A percentile compares a stretch with the other conserved stretches of the same genome.
Conservation (phyloP, 2,329 filamentous ascomycete genomes). For the Aspergillus novoparasiticus region DNA sequence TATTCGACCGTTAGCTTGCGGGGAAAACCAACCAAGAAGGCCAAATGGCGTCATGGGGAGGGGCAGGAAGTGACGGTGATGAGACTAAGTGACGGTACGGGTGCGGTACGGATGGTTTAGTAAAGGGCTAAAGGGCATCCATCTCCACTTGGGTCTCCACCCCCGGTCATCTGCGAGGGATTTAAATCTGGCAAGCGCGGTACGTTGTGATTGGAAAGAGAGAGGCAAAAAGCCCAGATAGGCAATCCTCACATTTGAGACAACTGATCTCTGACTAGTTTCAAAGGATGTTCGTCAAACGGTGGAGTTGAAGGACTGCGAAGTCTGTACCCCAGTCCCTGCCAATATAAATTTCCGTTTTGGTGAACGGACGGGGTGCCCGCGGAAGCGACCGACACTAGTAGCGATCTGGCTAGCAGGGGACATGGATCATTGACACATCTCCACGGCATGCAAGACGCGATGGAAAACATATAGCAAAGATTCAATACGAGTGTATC, state of each 20-base stretch:
- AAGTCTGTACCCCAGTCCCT: not conserved
- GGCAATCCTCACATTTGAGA: not conserved
- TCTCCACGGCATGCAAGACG: not conserved
- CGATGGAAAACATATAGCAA: not conserved
- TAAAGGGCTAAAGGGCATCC: not conserved
- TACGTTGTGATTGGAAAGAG: not conserved
- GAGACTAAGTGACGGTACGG: constrained; percentile 14
- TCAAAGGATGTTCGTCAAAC: not conserved
- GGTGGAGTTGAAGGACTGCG: not conserved
- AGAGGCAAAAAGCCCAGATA: not conserved
- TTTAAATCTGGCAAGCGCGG: not conserved
- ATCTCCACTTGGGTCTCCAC: not conserved
- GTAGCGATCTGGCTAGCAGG: not conserved
- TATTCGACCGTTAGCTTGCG: constrained; percentile 19
- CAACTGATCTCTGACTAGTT: not conserved
- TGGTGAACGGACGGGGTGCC: constrained; percentile 2
- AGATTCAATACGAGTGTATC: not conserved
- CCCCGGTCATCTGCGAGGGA: constrained; percentile 6
- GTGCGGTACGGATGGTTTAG: not conserved
- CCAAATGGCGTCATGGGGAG: constrained; percentile 24
- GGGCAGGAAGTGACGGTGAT: constrained; percentile 10
- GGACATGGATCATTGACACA: constrained; percentile 1
- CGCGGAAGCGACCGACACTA: constrained; percentile 12
- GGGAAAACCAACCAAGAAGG: constrained; percentile 14
- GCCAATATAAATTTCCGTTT: not conserved